A percentile compares a stretch with the other conserved stretches of the same genome.
Evolutionary conservation across 352 stramenopile species (phyloP).

Genomic region (Globisporangium mamillatum): DNA sequence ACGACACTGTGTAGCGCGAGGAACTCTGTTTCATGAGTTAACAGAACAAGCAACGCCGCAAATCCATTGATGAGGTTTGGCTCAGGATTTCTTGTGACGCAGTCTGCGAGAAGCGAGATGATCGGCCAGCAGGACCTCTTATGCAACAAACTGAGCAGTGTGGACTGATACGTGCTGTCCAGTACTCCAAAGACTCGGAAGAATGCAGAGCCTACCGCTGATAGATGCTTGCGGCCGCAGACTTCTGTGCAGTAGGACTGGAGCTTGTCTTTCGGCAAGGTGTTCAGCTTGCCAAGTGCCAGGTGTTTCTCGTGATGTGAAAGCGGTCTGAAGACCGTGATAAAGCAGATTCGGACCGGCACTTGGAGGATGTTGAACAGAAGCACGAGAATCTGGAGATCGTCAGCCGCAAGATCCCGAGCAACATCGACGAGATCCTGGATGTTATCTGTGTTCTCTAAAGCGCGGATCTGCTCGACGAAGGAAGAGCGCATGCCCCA

Average conservation of each 20-base stretch:
- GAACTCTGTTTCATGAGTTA: constrained; percentile 34
- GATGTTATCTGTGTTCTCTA: constrained; percentile 36
- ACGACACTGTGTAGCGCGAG: constrained; percentile 40
- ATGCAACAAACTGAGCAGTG: constrained; percentile 40
- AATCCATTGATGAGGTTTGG: constrained; percentile 41
- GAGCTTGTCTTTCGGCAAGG: constrained; percentile 45
- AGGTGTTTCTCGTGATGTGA: constrained; percentile 21
- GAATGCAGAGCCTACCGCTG: constrained; percentile 30
- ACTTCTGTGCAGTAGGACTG: constrained; percentile 31
- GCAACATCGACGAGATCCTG: constrained; percentile 35
- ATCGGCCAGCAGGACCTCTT: constrained; percentile 47
- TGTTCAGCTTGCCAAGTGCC: constrained; percentile 26
- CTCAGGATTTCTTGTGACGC: neutral
- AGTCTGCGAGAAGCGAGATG: constrained; percentile 36
- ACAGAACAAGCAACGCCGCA: constrained; percentile 31
- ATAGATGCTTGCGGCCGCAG: constrained; percentile 21
- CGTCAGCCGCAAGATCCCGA: constrained; percentile 32
- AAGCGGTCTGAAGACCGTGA: constrained; percentile 31
- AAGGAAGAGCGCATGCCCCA: constrained; percentile 57
- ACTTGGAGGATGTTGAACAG: constrained; percentile 42
- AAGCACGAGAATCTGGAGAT: constrained; percentile 36
- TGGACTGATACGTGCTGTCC: constrained; percentile 32
- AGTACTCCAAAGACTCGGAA: constrained; percentile 45
- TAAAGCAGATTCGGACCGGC: constrained; percentile 34
- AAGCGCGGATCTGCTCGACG: constrained; percentile 54